Conservation (phyloP, 768 basidiomycete species). For the Leccinum boreale region DNA sequence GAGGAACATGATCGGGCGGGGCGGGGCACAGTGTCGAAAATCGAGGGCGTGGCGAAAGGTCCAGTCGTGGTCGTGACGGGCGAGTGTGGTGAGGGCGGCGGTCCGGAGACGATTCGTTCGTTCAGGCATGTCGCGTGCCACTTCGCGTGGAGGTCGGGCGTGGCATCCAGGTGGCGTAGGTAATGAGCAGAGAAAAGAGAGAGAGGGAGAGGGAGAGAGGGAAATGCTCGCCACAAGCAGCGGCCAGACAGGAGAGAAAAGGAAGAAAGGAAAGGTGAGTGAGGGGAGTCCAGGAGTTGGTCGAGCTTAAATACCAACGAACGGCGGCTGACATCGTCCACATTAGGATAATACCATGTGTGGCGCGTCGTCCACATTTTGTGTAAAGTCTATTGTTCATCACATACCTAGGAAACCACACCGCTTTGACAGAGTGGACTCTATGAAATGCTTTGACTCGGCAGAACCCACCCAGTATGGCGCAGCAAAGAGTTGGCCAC, state of each 20-base stretch:
- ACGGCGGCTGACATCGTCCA: conserved; percentile 10
- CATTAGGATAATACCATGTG: neutral
- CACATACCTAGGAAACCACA: neutral
- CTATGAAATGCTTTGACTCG: neutral
- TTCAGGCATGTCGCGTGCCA: conserved; percentile 2
- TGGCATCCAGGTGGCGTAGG: neutral
- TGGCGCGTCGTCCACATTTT: conserved; percentile 2
- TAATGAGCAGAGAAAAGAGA: neutral
- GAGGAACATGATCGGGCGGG: neutral
- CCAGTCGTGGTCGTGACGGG: neutral
- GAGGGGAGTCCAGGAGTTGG: neutral
- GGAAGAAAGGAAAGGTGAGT: neutral
- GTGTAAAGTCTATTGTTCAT: neutral
- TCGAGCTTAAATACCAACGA: conserved; percentile 8
- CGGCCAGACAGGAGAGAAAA: neutral
- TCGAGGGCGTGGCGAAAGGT: neutral
- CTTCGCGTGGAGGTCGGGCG: neutral
- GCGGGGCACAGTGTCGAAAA: neutral
- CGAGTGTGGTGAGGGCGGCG: neutral
- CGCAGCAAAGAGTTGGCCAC: neutral
- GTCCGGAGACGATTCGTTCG: neutral
- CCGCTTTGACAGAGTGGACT: neutral
- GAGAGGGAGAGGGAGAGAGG: neutral
- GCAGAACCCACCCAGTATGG: neutral
- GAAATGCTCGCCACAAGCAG: neutral